phyloP scores from a whole-genome alignment of 1,284 basidiomycete genomes.

The Sparassis latifolia region DNA sequence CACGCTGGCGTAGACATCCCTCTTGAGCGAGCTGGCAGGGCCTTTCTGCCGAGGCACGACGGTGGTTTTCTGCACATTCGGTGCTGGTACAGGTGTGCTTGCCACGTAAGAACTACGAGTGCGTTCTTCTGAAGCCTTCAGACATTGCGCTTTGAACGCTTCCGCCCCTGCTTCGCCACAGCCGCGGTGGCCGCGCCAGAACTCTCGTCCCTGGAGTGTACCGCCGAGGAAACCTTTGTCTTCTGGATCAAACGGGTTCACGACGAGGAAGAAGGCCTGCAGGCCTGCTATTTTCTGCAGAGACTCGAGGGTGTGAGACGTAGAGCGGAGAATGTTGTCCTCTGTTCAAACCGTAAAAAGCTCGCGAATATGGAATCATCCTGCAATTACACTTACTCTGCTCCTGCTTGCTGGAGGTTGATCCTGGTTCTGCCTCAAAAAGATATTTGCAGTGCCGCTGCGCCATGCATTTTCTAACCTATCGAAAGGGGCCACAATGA shows the following conservation, averaged over 20 bases:
- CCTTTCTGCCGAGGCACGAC: slow-evolving; percentile 18
- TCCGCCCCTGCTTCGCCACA: slow-evolving; percentile 52
- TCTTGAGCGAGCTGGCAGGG: slow-evolving; percentile 37
- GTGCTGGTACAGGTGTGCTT: neutral
- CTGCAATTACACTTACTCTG: slow-evolving; percentile 12
- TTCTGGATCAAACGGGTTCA: slow-evolving; percentile 40
- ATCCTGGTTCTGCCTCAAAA: slow-evolving; percentile 26
- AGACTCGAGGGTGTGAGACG: slow-evolving; percentile 46
- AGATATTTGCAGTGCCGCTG: slow-evolving; percentile 53
- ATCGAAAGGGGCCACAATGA: slow-evolving; percentile 2
- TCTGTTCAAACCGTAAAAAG: slow-evolving; percentile 25
- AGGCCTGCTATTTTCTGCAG: slow-evolving; percentile 40
- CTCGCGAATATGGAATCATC: no score
- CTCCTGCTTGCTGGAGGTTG: slow-evolving; percentile 7
- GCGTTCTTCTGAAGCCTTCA: slow-evolving; percentile 14
- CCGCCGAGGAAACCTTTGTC: slow-evolving; percentile 59
- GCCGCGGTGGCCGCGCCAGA: slow-evolving; percentile 52
- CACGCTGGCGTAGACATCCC: slow-evolving; percentile 45
- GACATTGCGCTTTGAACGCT: slow-evolving; percentile 44
- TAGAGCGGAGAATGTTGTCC: slow-evolving; percentile 35
- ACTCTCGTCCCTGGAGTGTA: slow-evolving; percentile 50
- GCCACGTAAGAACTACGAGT: neutral
- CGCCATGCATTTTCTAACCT: slow-evolving; percentile 48
- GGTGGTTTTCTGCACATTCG: neutral
- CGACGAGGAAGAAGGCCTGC: slow-evolving; percentile 55